Evolutionary conservation across 179 eudicot species (phyloP).

Genomic region (Heliamphora pulchella): DNA sequence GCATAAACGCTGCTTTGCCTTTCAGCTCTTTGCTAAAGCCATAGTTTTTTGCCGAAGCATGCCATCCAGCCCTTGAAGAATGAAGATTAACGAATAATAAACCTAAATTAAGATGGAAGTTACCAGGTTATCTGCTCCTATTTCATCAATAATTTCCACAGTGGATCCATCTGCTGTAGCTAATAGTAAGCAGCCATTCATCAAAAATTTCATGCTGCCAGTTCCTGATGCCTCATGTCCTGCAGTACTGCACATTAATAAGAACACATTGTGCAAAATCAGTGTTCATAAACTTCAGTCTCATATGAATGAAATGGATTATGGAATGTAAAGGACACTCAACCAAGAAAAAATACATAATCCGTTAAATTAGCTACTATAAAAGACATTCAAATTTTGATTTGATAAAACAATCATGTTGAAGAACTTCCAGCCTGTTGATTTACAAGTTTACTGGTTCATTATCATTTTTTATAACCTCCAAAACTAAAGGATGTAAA

Average conservation of each 20-base stretch:
- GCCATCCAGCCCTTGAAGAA: too few species aligned
- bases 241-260: slow-evolving; percentile 23
- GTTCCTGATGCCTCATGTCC: slow-evolving; percentile 34
- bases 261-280: not conserved
- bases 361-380: too few species aligned
- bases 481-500: too few species aligned
- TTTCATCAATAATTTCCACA: slow-evolving; percentile 28
- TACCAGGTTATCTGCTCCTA: slow-evolving; percentile 31
- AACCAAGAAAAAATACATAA: too few species aligned
- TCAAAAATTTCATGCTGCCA: slow-evolving; percentile 34
- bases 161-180: slow-evolving; percentile 32
- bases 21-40: not conserved
- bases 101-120: not conserved
- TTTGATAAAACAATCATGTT: too few species aligned
- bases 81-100: too few species aligned
- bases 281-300: not conserved
- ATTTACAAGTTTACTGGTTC: too few species aligned
- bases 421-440: too few species aligned
- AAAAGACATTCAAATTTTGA: too few species aligned
- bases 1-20: not conserved
- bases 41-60: not conserved
- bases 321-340: too few species aligned
- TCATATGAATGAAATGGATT: not conserved
- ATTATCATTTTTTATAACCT: too few species aligned
- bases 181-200: slow-evolving; percentile 30